A percentile compares a stretch with the other conserved stretches of the same genome.
Evolutionary conservation across 2,329 filamentous ascomycete genomes (phyloP).

Genomic region (Hymenotorrendiella dingleyae): DNA sequence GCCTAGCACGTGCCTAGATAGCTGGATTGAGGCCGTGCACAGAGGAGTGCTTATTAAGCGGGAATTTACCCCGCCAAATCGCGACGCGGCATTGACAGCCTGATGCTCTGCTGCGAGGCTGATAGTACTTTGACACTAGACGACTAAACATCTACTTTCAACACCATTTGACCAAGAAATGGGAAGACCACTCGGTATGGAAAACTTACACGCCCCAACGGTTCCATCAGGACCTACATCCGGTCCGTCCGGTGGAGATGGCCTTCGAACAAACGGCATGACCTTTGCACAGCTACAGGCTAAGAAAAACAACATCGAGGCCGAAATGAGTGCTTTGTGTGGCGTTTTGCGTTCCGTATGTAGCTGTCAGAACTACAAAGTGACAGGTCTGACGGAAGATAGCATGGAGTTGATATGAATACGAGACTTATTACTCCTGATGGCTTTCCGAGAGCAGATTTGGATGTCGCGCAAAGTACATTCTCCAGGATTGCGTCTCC

Average conservation of each 20-base stretch:
- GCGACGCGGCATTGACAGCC: slow-evolving; percentile 14
- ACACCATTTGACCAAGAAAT: slow-evolving; percentile 14
- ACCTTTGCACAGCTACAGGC: slow-evolving; percentile 74
- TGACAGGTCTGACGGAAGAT: slow-evolving; percentile 13
- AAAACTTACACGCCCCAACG: slow-evolving; percentile 63
- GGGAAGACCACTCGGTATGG: slow-evolving; percentile 42
- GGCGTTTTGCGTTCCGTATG: slow-evolving; percentile 82
- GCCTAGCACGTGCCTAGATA: too few relatives aligned
- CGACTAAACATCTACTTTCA: neutral
- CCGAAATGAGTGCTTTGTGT: slow-evolving; percentile 78
- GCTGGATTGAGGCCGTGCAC: too few relatives aligned
- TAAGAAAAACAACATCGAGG: slow-evolving; percentile 80
- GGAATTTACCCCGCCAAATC: slow-evolving; percentile 17
- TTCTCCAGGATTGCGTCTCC: slow-evolving; percentile 7
- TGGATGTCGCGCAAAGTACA: slow-evolving; percentile 90
- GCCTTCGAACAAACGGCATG: slow-evolving; percentile 53
- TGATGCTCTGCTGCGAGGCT: slow-evolving; percentile 18
- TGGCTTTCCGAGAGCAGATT: slow-evolving; percentile 86
- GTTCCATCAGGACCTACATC: slow-evolving; percentile 74
- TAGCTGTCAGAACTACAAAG: neutral
- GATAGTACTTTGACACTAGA: too few relatives aligned
- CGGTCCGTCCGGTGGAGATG: slow-evolving; percentile 50
- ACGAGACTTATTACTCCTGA: slow-evolving; percentile 81
- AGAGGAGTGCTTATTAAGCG: too few relatives aligned
- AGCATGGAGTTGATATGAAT: slow-evolving; percentile 93